These are phyloP conservation scores for Rhizopus microsporus DNA, from an alignment of 371 early-diverging fungal species.

Conservation along the genomic window DNA sequence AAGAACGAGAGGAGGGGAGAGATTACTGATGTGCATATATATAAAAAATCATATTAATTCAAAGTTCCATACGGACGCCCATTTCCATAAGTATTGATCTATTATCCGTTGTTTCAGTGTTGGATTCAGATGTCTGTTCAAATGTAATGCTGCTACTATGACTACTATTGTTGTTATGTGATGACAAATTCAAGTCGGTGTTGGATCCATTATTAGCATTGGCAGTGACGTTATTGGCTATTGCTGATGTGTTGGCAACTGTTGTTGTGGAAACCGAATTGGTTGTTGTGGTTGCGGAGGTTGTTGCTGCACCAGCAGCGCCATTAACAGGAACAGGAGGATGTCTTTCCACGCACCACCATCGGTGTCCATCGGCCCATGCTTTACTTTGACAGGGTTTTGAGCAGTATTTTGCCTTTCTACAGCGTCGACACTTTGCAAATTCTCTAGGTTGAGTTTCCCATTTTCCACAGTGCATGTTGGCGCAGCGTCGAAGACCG, in stretches of 20 bases:
- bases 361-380: constrained; percentile 78
- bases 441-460: constrained; percentile 72
- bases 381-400: constrained; percentile 74
- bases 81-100: constrained; percentile 23
- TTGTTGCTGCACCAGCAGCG: background rate
- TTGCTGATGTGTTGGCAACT: background rate
- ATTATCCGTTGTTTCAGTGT: constrained; percentile 12
- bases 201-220: background rate
- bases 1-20: too few relatives aligned
- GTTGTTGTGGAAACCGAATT: background rate
- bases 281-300: background rate
- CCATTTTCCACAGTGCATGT: constrained; percentile 75
- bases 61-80: constrained; percentile 26
- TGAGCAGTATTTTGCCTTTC: constrained; percentile 81
- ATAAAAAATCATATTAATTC: background rate
- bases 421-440: constrained; percentile 78
- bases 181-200: background rate
- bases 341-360: constrained; percentile 76
- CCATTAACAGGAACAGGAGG: constrained; percentile 11
- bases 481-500: constrained; percentile 74
- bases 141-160: background rate
- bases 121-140: constrained; percentile 11
- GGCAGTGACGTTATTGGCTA: background rate
- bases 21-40: too few relatives aligned
- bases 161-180: constrained; percentile 1